Percentiles rank a stretch among this genome's conserved stretches.
Conservation (phyloP, 2,329 filamentous ascomycete species). For the Cryphonectria parasitica region DNA sequence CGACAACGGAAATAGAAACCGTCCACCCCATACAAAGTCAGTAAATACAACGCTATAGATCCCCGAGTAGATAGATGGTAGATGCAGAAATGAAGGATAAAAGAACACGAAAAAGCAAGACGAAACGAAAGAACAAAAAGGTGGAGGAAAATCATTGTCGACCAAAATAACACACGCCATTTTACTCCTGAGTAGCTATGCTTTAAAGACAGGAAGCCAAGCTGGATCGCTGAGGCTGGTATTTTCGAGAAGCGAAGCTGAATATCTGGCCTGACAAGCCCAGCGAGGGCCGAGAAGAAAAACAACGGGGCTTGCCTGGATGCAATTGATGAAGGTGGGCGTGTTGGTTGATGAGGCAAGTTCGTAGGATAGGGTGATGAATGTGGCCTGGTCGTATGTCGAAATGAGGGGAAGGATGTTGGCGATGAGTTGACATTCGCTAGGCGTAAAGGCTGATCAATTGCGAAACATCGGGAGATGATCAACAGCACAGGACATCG, state of each 20-base stretch:
- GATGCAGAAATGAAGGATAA: conserved; percentile 3
- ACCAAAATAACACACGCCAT: background rate
- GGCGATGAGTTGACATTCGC: background rate
- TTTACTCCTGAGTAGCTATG: conserved; percentile 3
- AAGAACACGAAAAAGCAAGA: background rate
- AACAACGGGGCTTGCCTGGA: conserved; percentile 1
- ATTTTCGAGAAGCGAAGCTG: conserved; percentile 2
- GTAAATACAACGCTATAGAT: background rate
- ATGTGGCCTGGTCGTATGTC: background rate
- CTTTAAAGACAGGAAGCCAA: conserved; percentile 9
- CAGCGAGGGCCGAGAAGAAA: background rate
- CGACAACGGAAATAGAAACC: background rate
- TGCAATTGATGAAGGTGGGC: background rate
- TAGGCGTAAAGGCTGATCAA: background rate
- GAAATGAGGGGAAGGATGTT: background rate
- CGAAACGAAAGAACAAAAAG: background rate
- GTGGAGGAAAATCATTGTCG: background rate
- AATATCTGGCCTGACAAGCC: background rate
- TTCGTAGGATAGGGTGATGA: background rate
- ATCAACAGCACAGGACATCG: conserved; percentile 57
- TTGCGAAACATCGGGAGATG: background rate
- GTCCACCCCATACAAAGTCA: background rate
- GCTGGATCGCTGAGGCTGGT: conserved; percentile 4
- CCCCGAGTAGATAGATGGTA: background rate
- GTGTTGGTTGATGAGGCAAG: background rate